These are phyloP conservation scores for Serendipita sp. DNA, from an alignment of 768 basidiomycete species.

Conservation along the genomic window DNA sequence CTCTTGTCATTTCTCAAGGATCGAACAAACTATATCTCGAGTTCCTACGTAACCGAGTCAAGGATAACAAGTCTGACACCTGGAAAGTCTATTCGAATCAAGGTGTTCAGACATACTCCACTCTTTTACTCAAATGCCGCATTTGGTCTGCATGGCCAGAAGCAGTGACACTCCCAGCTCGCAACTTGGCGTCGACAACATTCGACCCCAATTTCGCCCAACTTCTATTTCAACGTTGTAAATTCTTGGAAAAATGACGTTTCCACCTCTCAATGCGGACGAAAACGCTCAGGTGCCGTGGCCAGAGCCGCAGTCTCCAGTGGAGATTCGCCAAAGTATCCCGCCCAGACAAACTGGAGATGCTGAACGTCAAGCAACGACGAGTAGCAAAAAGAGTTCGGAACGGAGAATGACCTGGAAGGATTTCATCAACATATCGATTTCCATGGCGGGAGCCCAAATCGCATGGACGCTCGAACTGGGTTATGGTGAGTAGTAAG, in stretches of 20 bases:
- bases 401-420: conserved; percentile 17
- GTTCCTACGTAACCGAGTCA: no score
- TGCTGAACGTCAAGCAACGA: conserved; percentile 5
- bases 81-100: no score
- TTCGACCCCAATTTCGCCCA: no score
- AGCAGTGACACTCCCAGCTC: neutral
- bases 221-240: neutral
- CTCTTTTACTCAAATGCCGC: neutral
- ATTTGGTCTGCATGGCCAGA: neutral
- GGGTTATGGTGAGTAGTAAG: conserved; percentile 37
- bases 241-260: neutral
- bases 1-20: no score
- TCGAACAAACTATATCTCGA: no score
- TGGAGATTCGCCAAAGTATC: neutral
- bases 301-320: conserved; percentile 2
- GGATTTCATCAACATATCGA: conserved; percentile 20
- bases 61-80: no score
- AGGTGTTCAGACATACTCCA: neutral
- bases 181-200: no score
- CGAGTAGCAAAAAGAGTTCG: conserved; percentile 10
- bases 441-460: conserved; percentile 90
- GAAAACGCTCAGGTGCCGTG: neutral
- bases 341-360: neutral
- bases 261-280: neutral
- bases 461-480: conserved; percentile 93